Conservation (phyloP, 352 stramenopile genomes). For the Halophytophthora batemanensis region DNA sequence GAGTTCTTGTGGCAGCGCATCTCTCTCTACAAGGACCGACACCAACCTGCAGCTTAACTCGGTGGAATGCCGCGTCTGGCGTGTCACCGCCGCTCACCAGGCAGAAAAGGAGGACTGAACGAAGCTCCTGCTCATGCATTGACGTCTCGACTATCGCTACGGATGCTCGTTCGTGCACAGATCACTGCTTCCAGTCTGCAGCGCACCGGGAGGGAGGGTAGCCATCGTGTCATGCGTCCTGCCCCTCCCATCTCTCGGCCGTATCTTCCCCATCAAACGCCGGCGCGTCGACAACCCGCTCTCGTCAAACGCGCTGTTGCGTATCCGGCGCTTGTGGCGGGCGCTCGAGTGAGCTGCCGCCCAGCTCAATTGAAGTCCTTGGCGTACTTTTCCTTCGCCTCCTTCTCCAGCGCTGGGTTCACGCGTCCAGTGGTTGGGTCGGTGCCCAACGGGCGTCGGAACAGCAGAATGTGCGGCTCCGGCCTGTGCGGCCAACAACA, state of each 20-base stretch:
- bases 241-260: too few relatives aligned
- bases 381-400: slow-evolving; percentile 96
- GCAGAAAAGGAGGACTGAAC: too few relatives aligned
- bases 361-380: slow-evolving; percentile 62
- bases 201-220: not conserved
- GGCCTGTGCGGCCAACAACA: slow-evolving; percentile 55
- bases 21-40: too few relatives aligned
- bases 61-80: too few relatives aligned
- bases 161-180: too few relatives aligned
- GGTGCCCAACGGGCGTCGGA: slow-evolving; percentile 95
- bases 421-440: slow-evolving; percentile 95
- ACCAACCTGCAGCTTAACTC: too few relatives aligned
- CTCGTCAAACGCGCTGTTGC: too few relatives aligned
- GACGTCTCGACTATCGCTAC: not conserved
- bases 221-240: not conserved
- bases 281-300: too few relatives aligned
- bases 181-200: not conserved
- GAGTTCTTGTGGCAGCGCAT: too few relatives aligned
- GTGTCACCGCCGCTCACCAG: too few relatives aligned
- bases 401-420: slow-evolving; percentile 91
- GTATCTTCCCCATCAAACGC: too few relatives aligned
- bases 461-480: slow-evolving; percentile 99
- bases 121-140: too few relatives aligned
- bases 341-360: not conserved
- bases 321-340: not conserved